Conservation (phyloP, 768 basidiomycete genomes). For the Xanthoconium stramineum region DNA sequence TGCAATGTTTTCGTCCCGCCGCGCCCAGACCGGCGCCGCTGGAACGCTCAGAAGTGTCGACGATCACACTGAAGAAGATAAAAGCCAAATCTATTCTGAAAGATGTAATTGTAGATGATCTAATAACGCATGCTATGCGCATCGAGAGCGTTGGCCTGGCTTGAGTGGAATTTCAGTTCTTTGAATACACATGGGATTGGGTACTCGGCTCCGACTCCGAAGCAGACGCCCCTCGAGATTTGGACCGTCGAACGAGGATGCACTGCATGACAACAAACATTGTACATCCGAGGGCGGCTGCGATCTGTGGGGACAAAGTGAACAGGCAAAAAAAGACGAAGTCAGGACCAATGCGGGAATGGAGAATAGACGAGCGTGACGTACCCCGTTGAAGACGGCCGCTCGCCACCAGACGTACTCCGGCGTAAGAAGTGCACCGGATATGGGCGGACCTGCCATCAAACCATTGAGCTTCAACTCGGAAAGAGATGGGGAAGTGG, state of each 20-base stretch:
- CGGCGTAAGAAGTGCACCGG: conserved; percentile 51
- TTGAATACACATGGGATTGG: not conserved
- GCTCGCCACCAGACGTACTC: conserved; percentile 59
- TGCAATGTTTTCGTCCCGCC: too few species aligned
- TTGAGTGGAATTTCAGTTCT: not conserved
- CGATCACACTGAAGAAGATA: too few species aligned
- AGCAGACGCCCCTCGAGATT: not conserved
- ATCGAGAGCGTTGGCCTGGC: not conserved
- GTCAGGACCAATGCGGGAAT: not conserved
- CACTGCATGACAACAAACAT: conserved; percentile 28
- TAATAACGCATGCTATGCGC: not conserved
- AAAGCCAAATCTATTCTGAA: too few species aligned
- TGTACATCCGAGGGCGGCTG: conserved; percentile 20
- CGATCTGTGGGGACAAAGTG: conserved; percentile 8
- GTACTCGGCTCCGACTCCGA: not conserved
- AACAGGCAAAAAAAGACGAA: not conserved
- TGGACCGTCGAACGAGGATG: conserved; percentile 16
- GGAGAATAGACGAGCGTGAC: not conserved
- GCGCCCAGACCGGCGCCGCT: too few species aligned
- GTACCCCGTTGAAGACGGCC: conserved; percentile 48
- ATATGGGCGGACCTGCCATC: conserved; percentile 47
- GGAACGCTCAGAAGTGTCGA: too few species aligned
- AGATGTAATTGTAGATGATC: too few species aligned
- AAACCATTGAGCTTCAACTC: not conserved
- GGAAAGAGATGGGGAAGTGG: not conserved